phyloP scores from a whole-genome alignment of 306 rosid species.

The Gastrolobium villosum region DNA sequence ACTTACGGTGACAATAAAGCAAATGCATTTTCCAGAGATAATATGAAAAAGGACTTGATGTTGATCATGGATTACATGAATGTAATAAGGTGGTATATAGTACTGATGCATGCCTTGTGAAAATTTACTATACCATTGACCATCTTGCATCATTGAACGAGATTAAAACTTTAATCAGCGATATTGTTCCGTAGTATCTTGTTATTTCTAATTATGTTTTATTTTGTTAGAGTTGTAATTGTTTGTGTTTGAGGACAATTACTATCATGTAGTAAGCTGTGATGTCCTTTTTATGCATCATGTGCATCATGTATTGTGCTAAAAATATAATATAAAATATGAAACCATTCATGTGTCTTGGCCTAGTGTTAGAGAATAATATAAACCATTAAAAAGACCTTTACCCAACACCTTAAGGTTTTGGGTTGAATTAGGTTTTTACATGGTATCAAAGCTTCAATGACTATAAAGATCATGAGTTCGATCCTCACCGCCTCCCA shows the following conservation, averaged over 20 bases:
- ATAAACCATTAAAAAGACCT: no score
- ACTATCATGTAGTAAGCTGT: not conserved
- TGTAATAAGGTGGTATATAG: not conserved
- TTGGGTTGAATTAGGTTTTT: no score
- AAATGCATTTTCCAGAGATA: not conserved
- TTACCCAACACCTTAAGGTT: no score
- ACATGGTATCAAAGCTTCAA: no score
- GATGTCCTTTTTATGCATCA: no score
- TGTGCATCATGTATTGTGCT: no score
- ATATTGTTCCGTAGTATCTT: slow-evolving; percentile 9
- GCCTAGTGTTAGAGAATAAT: no score
- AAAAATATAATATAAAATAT: no score
- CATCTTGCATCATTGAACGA: not conserved
- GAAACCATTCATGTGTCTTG: no score
- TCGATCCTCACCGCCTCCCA: no score
- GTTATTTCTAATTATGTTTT: slow-evolving; percentile 16
- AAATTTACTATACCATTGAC: not conserved
- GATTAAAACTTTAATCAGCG: slow-evolving; percentile 10
- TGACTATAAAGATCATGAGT: no score
- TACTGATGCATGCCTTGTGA: not conserved
- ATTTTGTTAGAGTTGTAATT: not conserved
- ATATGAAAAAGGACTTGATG: not conserved
- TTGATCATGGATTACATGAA: not conserved
- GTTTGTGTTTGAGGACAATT: slow-evolving; percentile 5
- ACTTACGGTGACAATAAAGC: not conserved